Evolutionary conservation across 768 basidiomycete genomes (phyloP), one percentile per base, ranked within the genome.

Genomic region (Epithele typhae): DNA sequence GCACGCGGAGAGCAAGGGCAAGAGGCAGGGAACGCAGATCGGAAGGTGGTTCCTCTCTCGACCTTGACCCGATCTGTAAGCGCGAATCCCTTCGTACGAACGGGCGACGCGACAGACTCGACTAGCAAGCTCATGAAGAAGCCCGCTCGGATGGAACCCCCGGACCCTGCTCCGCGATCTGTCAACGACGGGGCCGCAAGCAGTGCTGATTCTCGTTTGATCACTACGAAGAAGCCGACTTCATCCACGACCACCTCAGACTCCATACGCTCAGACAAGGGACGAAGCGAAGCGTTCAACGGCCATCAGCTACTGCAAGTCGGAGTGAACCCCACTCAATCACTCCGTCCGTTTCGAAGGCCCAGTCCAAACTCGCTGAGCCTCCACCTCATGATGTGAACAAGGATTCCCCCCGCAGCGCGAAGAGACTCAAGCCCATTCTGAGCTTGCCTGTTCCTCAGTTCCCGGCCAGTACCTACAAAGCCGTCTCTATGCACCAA

Each of bases 361-460:
- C n/a, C n/a, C n/a, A n/a, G n/a, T n/a, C n/a, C n/a, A n/a, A n/a
- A n/a, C n/a, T n/a, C n/a, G n/a, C n/a, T n/a, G n/a, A n/a, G 21
- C 5, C 22, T 7, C 19, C 4, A 23, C 15, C 39, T 23, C 21
- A 2, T 23, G 39, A 11, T 6, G 39, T 23, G 10, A 9, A 32
- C 9, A 7, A 15, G 15, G 36, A 23, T 5, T 30, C 45, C 5
- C 22, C 49, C 17, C 44, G 33, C 2, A 43, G 44, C 15, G 12
- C 42, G 33, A 52, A 52, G 46, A 52, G 48, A 38, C 42, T 52
- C 37, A 47, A 41, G 42, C 51, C 51, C 12, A 48, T 52, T 39
- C 43, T 38, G 14, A 19, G 37, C 9, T 39, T 52, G 3, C 37
- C 42, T 0, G 46, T 52, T 1, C 51, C 51, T n/a, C 41, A 43